Evolutionary conservation across 805 yeast genomes (phyloP), one percentile per base, ranked within the genome.

Genomic region (Lipomyces oligophaga): DNA sequence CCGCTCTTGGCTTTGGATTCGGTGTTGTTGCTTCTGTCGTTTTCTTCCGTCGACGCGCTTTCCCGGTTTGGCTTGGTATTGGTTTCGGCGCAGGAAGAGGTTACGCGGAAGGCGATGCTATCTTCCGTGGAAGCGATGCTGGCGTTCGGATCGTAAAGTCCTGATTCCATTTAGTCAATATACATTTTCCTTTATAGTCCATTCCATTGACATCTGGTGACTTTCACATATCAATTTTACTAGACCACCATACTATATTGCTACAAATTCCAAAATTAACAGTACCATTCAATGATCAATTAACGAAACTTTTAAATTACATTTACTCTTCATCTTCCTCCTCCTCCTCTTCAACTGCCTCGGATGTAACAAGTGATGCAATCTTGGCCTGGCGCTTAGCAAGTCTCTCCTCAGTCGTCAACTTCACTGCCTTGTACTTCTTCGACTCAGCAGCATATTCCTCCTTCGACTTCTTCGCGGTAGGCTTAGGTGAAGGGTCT

Each of bases 71-170:
- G 95, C 70, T 90, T 53, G 98, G 98, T 57, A 71, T 88, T 56
- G 99, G 99, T 31, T 90, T 93, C 62, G 99, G 99, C 58, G 77
- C 89, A 54, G 99, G 99, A 57, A 83, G 96, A 74, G 96, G 96
- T 44, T 93, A 88, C 70, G 81, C 97, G 52, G 99, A 93, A 73
- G 98, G 97, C 52, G 97, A 93, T 64, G 94, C 97, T 52, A 84
- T 89, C 47, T 90, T 93, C 78, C 83, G 97, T n/a, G 49, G 53
- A 19, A 46, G 55, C n/a, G 54, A 52, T 19, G 56, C 56, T 16
- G 56, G 56, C 13, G 51, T 52, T 6, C 43, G 56, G 33, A 52
- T 52, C 43, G 49, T 52, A 19, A 52, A 49, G 34, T 34, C 54
- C 24, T 49, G 34, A 34, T 13, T 2, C 32, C 7, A 18, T 22